Evolutionary conservation across 768 basidiomycete species (phyloP).

Genomic region (Trametes villosa): DNA sequence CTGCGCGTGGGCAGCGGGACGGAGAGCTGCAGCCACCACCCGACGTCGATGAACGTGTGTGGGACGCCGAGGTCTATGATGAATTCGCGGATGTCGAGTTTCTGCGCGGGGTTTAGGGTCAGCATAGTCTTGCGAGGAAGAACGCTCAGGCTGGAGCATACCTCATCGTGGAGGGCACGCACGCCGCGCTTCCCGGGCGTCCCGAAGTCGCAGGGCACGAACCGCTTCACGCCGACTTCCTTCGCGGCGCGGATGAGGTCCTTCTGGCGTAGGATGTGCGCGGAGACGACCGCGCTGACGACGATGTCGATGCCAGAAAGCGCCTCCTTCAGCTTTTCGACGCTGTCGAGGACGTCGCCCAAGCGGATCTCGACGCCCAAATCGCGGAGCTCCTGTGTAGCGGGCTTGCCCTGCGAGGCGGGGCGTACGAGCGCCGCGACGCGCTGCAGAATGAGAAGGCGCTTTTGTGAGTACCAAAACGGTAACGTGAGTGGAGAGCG

Average conservation of each 20-base stretch:
- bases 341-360: constrained; percentile 20
- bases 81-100: constrained; percentile 34
- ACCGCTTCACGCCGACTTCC: constrained; percentile 27
- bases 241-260: constrained; percentile 27
- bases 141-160: not conserved
- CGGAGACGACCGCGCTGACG: constrained; percentile 18
- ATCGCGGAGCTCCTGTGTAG: constrained; percentile 11
- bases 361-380: constrained; percentile 27
- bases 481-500: not conserved
- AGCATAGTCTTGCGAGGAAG: too few relatives aligned
- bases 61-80: constrained; percentile 29
- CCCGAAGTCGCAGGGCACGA: constrained; percentile 33
- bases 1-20: constrained; percentile 6
- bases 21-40: constrained; percentile 36
- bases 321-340: constrained; percentile 20
- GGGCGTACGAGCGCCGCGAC: constrained; percentile 17
- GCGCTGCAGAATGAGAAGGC: not conserved
- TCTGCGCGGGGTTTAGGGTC: too few relatives aligned
- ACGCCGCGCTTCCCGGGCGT: constrained; percentile 11
- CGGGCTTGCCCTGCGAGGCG: constrained; percentile 24
- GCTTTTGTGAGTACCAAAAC: too few relatives aligned
- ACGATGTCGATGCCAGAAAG: constrained; percentile 25
- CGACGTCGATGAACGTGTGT: constrained; percentile 40
- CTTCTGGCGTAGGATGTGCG: constrained; percentile 18
- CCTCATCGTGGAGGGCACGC: not conserved